Percentiles rank a stretch among this genome's conserved stretches.
Conservation (phyloP, 805 yeast species). For the Pichia californica region DNA sequence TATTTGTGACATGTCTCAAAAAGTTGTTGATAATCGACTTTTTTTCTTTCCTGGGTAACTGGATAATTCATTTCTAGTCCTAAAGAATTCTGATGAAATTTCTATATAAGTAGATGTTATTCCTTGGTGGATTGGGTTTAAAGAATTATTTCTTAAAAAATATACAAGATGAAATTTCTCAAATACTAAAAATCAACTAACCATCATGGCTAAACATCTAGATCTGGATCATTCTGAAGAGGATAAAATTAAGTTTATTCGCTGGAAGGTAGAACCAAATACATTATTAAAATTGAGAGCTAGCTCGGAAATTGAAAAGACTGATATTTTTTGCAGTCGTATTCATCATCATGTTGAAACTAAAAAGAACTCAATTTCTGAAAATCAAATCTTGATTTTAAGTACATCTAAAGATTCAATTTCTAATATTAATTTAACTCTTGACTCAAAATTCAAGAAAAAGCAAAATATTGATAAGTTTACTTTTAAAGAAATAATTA, state of each 20-base stretch:
- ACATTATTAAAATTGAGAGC: not conserved
- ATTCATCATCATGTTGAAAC: not conserved
- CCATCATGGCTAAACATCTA: not conserved
- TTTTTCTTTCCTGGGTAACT: too few relatives aligned
- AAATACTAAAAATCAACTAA: too few relatives aligned
- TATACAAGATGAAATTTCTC: too few relatives aligned
- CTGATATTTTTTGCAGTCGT: not conserved
- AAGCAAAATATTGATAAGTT: not conserved
- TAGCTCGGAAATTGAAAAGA: not conserved
- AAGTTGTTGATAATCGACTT: not conserved
- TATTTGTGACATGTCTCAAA: slow-evolving; percentile 1
- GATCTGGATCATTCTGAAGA: not conserved
- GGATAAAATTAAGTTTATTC: not conserved
- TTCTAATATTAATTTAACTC: not conserved
- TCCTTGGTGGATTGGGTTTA: too few relatives aligned
- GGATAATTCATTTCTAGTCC: too few relatives aligned
- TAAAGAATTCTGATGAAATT: too few relatives aligned
- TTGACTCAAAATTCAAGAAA: not conserved
- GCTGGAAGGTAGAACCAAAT: not conserved
- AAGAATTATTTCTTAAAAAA: too few relatives aligned
- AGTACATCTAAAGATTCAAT: slow-evolving; percentile 4
- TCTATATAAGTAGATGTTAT: too few relatives aligned
- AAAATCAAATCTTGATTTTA: not conserved
- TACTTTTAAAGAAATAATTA: not conserved
- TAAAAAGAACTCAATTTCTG: not conserved